These are phyloP conservation scores for Hypoxylon sp. DNA, from an alignment of 2,329 filamentous ascomycete species.

Conservation along the genomic window DNA sequence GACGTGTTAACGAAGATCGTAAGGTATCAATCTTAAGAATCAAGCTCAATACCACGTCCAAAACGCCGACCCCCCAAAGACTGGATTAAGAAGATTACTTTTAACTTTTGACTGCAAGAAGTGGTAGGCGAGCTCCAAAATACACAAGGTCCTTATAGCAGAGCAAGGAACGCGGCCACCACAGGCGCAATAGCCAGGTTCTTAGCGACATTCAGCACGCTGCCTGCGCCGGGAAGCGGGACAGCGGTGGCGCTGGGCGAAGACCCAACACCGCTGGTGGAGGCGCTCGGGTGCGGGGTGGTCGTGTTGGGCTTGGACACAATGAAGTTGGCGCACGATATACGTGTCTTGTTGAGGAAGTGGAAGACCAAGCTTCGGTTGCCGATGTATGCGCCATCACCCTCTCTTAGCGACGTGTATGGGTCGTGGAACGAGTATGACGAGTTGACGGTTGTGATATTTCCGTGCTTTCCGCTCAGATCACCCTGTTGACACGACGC, in stretches of 20 bases:
- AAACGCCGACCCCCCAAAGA: conserved; percentile 24
- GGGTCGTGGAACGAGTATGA: conserved; percentile 70
- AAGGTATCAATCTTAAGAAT: conserved; percentile 7
- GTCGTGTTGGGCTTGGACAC: conserved; percentile 46
- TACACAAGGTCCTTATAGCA: conserved; percentile 37
- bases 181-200: conserved; percentile 46
- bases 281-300: conserved; percentile 34
- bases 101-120: conserved; percentile 10
- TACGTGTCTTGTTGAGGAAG: conserved; percentile 73
- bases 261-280: conserved; percentile 14
- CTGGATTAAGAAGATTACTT: conserved; percentile 22
- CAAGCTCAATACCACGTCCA: conserved; percentile 9
- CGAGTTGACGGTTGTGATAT: conserved; percentile 62
- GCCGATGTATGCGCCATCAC: conserved; percentile 71
- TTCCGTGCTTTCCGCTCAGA: conserved; percentile 80
- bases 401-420: conserved; percentile 69
- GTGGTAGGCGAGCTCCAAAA: neutral
- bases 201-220: conserved; percentile 34
- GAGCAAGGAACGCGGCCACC: conserved; percentile 44
- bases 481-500: conserved; percentile 83
- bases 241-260: conserved; percentile 22
- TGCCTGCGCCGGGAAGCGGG: conserved; percentile 26
- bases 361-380: conserved; percentile 77
- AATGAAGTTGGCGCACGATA: conserved; percentile 75
- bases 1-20: neutral